Evolutionary conservation across 2,329 filamentous ascomycete genomes (phyloP), one percentile per base, ranked within the genome.

Genomic region (Penicillium polonicum): DNA sequence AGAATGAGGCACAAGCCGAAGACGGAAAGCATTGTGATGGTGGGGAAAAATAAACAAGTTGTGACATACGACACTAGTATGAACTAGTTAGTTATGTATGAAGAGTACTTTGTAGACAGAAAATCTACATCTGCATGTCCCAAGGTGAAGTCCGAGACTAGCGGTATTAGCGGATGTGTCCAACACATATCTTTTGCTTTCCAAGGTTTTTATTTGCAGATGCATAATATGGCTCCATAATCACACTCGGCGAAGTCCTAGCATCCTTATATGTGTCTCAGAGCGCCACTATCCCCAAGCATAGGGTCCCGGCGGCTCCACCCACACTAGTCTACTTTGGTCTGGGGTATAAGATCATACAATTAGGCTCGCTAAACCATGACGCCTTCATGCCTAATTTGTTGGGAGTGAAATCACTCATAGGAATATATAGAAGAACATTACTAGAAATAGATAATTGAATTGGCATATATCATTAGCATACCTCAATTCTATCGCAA

Each of bases 1-100:
- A 48, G n/a, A 48, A 38, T 48, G 48, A 60, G 59, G 57, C 35
- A 60, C 57, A 48, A n/a, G 15, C 55, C 44, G 19, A 46, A 44
- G 5, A 25, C 35, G 19, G 53, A 52, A 41, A 27, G 7, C 2
- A 29, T 17, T 57, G 31, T 33, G n/a, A 12, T 21, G 15, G 41
- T 31, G 35, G 50, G 19, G 36, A 29, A 21, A 33, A 17, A 12
- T 9, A 46, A 46, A 48, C 29, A 25, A 36, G 31, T 25, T 36
- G 5, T 4, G 10, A 39, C 3, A n/a, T 43, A 43, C 23, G 12
- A 36, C 46, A 19, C 45, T 48, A 25, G 45, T 48, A 25, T 25
- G 31, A 25, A 25, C 45, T 35, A 21, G 21, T 21, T 21, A 21
- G 21, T 21, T 21, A n/a, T 27, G 23, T 43, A 38, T 36, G 35